Evolutionary conservation across 345 rosid species (phyloP).

Genomic region (Syzygium aromaticum): DNA sequence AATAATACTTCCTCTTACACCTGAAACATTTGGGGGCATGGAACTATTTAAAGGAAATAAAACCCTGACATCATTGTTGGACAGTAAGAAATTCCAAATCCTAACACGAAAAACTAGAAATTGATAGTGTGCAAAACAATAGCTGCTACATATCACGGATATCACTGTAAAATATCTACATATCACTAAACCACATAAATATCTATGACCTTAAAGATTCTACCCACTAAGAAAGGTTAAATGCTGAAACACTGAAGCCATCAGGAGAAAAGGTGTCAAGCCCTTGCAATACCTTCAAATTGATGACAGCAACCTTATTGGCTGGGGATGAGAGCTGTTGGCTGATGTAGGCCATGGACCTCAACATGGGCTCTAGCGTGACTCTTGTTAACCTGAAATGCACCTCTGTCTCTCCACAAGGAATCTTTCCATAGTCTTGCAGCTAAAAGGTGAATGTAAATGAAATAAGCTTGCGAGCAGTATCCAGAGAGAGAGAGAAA

Average conservation of each 20-base stretch:
- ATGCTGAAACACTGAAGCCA: neutral
- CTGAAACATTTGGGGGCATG: neutral
- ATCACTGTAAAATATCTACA: neutral
- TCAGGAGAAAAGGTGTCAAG: neutral
- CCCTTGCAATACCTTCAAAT: constrained; percentile 36
- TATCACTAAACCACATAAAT: neutral
- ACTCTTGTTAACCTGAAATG: constrained; percentile 52
- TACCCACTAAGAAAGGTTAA: neutral
- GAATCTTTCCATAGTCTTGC: constrained; percentile 51
- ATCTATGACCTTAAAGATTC: neutral
- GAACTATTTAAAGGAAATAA: neutral
- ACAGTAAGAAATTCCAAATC: neutral
- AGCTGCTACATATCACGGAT: neutral
- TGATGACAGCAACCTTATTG: constrained; percentile 59
- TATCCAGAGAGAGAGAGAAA: neutral
- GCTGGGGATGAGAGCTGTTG: constrained; percentile 54
- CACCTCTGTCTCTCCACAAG: constrained; percentile 44
- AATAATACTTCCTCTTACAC: neutral
- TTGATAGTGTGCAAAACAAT: neutral
- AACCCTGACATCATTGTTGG: neutral
- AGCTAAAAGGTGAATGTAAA: constrained; percentile 14
- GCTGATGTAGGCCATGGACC: constrained; percentile 58
- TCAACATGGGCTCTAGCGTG: constrained; percentile 58
- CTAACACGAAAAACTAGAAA: neutral
- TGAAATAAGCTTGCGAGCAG: neutral